These are phyloP conservation scores for Sicyos edulis DNA, from an alignment of 306 rosid genomes.

Conservation along the genomic window DNA sequence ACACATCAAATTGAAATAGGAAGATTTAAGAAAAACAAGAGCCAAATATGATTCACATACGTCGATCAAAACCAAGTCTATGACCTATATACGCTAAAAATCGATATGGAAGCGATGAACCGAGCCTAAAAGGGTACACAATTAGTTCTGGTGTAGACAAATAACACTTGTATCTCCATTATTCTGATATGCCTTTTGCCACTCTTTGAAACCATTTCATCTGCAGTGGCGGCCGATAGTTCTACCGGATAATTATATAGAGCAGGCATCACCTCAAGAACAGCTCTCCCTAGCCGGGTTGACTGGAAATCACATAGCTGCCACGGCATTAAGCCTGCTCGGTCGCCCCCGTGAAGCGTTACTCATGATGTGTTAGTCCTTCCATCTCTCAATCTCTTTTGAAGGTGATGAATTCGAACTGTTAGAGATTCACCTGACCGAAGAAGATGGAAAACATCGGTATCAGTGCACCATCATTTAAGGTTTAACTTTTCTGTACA, in stretches of 20 bases:
- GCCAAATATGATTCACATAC: background rate
- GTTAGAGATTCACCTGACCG: background rate
- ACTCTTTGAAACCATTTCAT: background rate
- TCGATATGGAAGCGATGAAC: background rate
- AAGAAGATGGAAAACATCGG: background rate
- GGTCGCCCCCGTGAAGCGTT: slow-evolving; percentile 94
- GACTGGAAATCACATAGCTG: slow-evolving; percentile 86
- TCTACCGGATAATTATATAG: slow-evolving; percentile 78
- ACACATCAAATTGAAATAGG: background rate
- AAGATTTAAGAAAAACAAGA: background rate
- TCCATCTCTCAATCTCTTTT: background rate
- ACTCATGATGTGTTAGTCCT: slow-evolving; percentile 43
- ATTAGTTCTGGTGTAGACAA: background rate
- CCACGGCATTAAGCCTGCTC: slow-evolving; percentile 67
- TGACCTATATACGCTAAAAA: background rate
- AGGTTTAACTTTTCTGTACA: background rate
- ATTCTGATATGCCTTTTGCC: background rate
- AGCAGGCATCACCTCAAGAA: slow-evolving; percentile 71
- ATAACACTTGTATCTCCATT: background rate
- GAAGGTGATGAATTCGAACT: background rate
- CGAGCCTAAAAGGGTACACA: background rate
- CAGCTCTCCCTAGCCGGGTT: slow-evolving; percentile 74
- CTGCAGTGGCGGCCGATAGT: slow-evolving; percentile 85
- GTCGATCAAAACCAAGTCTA: background rate
- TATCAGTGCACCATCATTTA: background rate